Conservation (phyloP, 1,139 yeast genomes). For the Kodamaea sp. region DNA sequence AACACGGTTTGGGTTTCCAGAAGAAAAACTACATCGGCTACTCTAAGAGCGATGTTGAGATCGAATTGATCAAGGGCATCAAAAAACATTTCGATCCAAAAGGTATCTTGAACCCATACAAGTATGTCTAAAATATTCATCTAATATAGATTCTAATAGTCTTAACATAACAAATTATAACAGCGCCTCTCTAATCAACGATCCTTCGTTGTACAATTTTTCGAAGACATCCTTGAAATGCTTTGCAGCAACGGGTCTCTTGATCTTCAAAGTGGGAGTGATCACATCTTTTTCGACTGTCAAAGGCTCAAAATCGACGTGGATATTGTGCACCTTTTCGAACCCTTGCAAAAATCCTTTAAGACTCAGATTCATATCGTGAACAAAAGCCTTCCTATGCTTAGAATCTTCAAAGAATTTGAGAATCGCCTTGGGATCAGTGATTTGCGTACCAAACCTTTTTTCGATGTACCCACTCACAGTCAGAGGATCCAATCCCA, state of each 20-base stretch:
- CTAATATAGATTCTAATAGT: too few relatives aligned
- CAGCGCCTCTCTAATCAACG: conserved; percentile 19
- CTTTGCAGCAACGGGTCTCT: conserved; percentile 59
- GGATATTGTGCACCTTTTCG: conserved; percentile 65
- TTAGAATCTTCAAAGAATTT: conserved; percentile 29
- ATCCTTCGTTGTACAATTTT: conserved; percentile 62
- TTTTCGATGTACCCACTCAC: conserved; percentile 11
- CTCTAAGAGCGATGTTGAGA: conserved; percentile 71
- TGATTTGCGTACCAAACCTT: conserved; percentile 12
- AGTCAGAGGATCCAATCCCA: conserved; percentile 49
- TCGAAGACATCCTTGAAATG: conserved; percentile 50
- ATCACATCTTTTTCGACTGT: conserved; percentile 61
- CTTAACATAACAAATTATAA: too few relatives aligned
- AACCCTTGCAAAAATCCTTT: conserved; percentile 41
- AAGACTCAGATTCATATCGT: conserved; percentile 27
- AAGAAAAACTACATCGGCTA: conserved; percentile 87
- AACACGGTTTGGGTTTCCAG: conserved; percentile 96
- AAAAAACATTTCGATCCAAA: conserved; percentile 87
- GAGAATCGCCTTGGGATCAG: conserved; percentile 27
- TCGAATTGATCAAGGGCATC: conserved; percentile 70
- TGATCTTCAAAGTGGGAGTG: conserved; percentile 77
- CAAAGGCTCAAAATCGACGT: conserved; percentile 65
- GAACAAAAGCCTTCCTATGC: conserved; percentile 30
- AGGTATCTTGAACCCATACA: conserved; percentile 89
- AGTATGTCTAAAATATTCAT: conserved; percentile 67